These are phyloP conservation scores for Penicillium thymicola DNA, from an alignment of 2,329 filamentous ascomycete species.

Conservation along the genomic window DNA sequence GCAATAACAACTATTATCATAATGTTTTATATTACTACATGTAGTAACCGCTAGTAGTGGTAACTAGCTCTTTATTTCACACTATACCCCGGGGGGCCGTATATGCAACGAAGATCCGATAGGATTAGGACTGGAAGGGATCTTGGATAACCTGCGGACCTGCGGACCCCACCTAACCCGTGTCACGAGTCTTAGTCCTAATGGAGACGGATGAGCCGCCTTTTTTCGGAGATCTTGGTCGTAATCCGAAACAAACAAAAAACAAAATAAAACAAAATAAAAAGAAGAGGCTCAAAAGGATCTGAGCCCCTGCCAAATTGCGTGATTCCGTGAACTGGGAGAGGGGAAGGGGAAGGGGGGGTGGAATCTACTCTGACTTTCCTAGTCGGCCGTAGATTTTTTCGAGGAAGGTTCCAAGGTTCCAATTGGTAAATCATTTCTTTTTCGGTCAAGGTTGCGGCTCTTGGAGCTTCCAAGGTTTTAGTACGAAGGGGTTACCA, in stretches of 20 bases:
- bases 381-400: neutral
- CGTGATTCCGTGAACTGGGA: neutral
- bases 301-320: neutral
- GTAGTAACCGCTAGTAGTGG: too few relatives aligned
- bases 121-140: neutral
- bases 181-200: neutral
- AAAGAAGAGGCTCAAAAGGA: neutral
- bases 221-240: neutral
- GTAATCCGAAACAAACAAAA: neutral
- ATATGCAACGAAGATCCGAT: neutral
- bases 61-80: neutral
- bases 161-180: neutral
- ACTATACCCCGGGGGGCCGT: neutral
- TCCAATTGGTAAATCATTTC: neutral
- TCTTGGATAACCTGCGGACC: neutral
- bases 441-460: neutral
- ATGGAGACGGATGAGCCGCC: neutral
- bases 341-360: too few relatives aligned
- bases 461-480: neutral
- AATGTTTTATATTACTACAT: neutral
- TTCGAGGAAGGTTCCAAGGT: neutral
- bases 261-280: too few relatives aligned
- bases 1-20: neutral
- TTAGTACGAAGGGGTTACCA: neutral
- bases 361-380: neutral